These are phyloP conservation scores for Gentiana straminea DNA, from an alignment of 257 asterid genomes.

Conservation along the genomic window DNA sequence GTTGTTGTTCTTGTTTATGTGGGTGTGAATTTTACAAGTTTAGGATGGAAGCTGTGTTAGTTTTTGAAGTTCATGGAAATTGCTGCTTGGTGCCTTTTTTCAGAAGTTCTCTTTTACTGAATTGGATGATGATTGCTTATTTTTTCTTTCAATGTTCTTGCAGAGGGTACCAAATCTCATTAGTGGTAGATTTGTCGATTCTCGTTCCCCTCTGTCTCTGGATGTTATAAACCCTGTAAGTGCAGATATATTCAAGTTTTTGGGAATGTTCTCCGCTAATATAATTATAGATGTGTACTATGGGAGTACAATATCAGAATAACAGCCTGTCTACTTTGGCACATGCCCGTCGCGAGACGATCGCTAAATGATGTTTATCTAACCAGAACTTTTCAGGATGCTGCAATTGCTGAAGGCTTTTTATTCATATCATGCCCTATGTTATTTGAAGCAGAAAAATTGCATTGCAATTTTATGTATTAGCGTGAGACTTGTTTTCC, in stretches of 20 bases:
- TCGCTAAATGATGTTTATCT: no score
- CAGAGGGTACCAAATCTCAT: slow-evolving; percentile 89
- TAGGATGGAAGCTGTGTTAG: neutral
- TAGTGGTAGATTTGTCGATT: slow-evolving; percentile 83
- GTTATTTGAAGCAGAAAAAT: no score
- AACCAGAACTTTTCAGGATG: no score
- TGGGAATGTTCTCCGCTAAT: no score
- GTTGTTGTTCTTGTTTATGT: neutral
- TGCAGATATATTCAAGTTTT: neutral
- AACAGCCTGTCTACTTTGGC: no score
- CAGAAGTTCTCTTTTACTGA: neutral
- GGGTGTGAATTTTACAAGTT: neutral
- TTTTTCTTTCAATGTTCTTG: slow-evolving; percentile 1
- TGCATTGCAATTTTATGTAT: no score
- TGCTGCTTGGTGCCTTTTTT: neutral
- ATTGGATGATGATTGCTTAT: neutral
- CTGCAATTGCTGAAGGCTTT: no score
- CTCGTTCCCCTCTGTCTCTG: slow-evolving; percentile 50
- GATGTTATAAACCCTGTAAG: slow-evolving; percentile 95
- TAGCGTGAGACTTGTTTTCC: no score
- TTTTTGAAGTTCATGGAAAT: neutral
- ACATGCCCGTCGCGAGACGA: no score
- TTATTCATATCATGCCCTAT: no score
- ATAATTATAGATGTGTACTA: no score
- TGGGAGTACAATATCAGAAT: no score